Percentiles rank a stretch among this genome's conserved stretches.
These are phyloP conservation scores for Pyrenophora seminiperda DNA, from an alignment of 2,329 filamentous ascomycete genomes.

Conservation along the genomic window DNA sequence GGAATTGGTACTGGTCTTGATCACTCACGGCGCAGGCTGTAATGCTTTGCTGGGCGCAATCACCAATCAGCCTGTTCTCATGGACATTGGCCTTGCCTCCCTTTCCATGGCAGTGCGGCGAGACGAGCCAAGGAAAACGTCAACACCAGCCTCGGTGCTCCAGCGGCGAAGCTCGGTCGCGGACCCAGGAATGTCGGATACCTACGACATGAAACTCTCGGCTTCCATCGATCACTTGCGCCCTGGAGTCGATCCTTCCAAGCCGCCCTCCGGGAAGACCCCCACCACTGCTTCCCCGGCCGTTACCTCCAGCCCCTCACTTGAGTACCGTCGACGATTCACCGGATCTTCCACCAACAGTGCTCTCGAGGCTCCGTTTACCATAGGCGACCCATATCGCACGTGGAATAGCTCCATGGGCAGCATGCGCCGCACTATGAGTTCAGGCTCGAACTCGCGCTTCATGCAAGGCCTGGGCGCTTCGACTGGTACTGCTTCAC, in stretches of 20 bases:
- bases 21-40: conserved; percentile 94
- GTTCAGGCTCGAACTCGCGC: conserved; percentile 35
- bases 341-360: conserved; percentile 28
- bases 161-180: conserved; percentile 49
- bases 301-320: conserved; percentile 33
- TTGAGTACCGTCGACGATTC: conserved; percentile 29
- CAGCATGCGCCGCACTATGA: conserved; percentile 49
- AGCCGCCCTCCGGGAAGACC: conserved; percentile 18
- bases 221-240: conserved; percentile 76
- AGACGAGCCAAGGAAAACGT: conserved; percentile 34
- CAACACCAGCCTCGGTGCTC: conserved; percentile 24
- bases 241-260: conserved; percentile 53
- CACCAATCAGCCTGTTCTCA: conserved; percentile 85
- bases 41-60: conserved; percentile 93
- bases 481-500: conserved; percentile 28
- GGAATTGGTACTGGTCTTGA: conserved; percentile 78
- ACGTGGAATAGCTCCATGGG: conserved; percentile 47
- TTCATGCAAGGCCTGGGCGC: conserved; percentile 26
- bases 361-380: conserved; percentile 39
- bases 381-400: conserved; percentile 36
- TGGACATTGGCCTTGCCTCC: conserved; percentile 88
- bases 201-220: conserved; percentile 76
- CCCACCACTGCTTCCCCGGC: conserved; percentile 39
- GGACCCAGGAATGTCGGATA: conserved; percentile 56
- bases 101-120: conserved; percentile 75